Evolutionary conservation across 169 alveolate species (phyloP), one percentile per base, ranked within the genome.

Genomic region (Prorocentrum cordatum): DNA sequence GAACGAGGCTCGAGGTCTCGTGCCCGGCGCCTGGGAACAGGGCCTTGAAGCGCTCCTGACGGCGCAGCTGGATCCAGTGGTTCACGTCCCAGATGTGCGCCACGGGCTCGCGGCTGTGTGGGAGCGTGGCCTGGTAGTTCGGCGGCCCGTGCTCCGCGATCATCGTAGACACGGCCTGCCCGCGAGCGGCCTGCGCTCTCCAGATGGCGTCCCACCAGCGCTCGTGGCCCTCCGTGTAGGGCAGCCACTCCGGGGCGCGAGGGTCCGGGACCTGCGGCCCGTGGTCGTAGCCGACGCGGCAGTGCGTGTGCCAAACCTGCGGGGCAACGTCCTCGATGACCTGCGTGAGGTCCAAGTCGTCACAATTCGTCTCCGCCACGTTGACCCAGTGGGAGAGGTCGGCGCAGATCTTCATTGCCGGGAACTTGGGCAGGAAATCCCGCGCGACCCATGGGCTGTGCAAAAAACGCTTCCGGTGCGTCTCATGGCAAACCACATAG

Each of bases 91-190:
- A 50, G 7, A 50, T 50, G 9, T 50, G 7, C 64, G 64, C 64
- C 24, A 50, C 29, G 7, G 64, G 64, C 27, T 50, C 64, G 9
- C 20, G 5, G 7, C 31, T 9, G 20, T 26, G 29, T 14, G 64
- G 64, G 9, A 12, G 64, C 29, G 29, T 12, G 20, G 20, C 6
- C 27, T 50, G 64, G 27, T 50, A 50, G 7, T 14, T 14, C 20
- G 64, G 64, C n/a, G 64, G 64, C 64, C 64, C 64, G 27, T 50
- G 64, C 64, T 50, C 64, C 31, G 64, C 64, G n/a, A 50, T 50
- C n/a, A 50, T 14, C 29, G 29, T 20, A 14, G 31, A 12, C 9
- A n/a, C 20, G 7, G 5, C 20, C 9, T 50, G 29, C 29, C 64
- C 64, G 31, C 64, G 64, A 14, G 64, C 64, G 5, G 7, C 20